Conservation (phyloP, 495 filamentous ascomycete genomes). For the Staphylotrichum longicolle region DNA sequence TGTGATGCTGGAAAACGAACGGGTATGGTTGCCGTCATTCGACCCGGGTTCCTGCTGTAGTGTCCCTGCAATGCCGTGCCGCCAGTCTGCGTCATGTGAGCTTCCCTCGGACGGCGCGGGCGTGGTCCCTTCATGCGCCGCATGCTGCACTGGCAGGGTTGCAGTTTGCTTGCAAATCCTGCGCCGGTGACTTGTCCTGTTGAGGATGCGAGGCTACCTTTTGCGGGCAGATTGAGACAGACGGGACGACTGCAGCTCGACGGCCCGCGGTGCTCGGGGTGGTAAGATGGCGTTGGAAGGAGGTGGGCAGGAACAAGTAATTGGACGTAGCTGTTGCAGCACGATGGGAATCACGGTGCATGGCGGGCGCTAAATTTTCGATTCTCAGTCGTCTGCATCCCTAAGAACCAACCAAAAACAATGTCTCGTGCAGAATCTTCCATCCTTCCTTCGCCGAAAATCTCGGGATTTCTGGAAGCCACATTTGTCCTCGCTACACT, state of each 20-base stretch:
- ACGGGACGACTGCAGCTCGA: not conserved
- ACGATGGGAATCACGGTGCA: not conserved
- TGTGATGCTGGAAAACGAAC: too few relatives aligned
- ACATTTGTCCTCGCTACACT: not conserved
- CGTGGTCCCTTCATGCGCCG: not conserved
- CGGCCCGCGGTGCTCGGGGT: not conserved
- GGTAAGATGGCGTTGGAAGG: constrained; percentile 5
- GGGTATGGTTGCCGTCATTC: too few relatives aligned
- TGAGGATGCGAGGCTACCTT: not conserved
- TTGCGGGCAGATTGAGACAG: not conserved
- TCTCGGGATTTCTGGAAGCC: constrained; percentile 2
- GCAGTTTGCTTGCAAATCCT: not conserved
- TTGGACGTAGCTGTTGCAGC: not conserved
- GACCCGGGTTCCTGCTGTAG: not conserved
- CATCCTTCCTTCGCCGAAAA: not conserved
- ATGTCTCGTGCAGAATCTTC: constrained; percentile 4
- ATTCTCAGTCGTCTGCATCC: not conserved
- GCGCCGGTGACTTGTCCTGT: not conserved
- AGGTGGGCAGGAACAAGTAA: not conserved
- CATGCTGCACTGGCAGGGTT: not conserved
- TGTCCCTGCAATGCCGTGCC: not conserved
- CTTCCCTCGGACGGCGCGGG: constrained; percentile 5
- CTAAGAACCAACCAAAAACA: not conserved
- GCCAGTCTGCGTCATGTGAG: constrained; percentile 21
- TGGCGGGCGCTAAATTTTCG: constrained; percentile 6